These are phyloP conservation scores for Scenedesmus sp. DNA, from an alignment of 163 green algal species.

Conservation along the genomic window DNA sequence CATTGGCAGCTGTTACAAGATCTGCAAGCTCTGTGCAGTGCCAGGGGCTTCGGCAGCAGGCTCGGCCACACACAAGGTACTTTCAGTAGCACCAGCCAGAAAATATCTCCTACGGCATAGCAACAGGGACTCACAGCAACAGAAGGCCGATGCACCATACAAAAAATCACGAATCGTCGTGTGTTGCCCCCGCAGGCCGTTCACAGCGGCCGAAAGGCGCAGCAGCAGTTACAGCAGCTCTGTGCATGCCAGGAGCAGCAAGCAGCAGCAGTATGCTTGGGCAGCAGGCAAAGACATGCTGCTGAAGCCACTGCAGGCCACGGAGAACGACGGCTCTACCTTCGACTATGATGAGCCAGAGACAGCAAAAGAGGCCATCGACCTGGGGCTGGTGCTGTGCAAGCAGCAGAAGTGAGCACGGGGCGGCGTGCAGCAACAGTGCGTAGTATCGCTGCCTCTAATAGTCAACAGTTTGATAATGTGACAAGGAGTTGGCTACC, in stretches of 20 bases:
- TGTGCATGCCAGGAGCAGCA: neutral
- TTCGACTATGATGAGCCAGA: slow-evolving; percentile 70
- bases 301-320: neutral
- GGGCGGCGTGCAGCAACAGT: too few species aligned
- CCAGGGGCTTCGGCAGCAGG: neutral
- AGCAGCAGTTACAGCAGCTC: neutral
- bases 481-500: too few species aligned
- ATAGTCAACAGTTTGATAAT: too few species aligned
- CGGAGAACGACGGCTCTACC: neutral
- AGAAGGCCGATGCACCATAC: neutral
- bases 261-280: slow-evolving; percentile 11
- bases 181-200: neutral
- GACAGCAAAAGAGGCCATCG: slow-evolving; percentile 77
- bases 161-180: neutral
- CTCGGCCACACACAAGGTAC: neutral
- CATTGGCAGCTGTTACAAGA: neutral
- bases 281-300: neutral
- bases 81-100: neutral
- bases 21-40: neutral
- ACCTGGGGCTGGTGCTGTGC: slow-evolving; percentile 69
- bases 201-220: neutral
- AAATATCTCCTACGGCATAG: neutral
- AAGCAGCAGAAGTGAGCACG: slow-evolving; percentile 49
- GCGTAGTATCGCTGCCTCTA: too few species aligned
- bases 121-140: neutral